Evolutionary conservation across 345 rosid genomes (phyloP).

Genomic region (Orychophragmus violaceus): DNA sequence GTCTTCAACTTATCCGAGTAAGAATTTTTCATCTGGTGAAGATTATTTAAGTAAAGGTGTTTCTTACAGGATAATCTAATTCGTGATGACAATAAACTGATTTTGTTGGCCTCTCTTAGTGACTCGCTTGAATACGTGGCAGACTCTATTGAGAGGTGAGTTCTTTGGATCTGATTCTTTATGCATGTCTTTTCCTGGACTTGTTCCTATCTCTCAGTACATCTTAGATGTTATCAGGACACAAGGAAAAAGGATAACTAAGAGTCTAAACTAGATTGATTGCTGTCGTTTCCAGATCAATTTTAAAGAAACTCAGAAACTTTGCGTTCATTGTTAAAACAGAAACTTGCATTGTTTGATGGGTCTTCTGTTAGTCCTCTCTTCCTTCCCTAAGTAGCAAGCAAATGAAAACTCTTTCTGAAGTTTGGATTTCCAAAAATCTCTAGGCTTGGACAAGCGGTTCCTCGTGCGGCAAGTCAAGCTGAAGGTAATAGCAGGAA

Average conservation of each 20-base stretch:
- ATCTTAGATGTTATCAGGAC: slow-evolving; percentile 13
- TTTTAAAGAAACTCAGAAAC: slow-evolving; percentile 1
- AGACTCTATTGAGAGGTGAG: slow-evolving; percentile 96
- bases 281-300: neutral
- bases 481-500: slow-evolving; percentile 46
- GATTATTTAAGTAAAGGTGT: neutral
- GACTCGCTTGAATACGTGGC: slow-evolving; percentile 97
- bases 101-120: slow-evolving; percentile 91
- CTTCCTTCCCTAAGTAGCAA: neutral
- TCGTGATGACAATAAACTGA: slow-evolving; percentile 86
- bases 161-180: slow-evolving; percentile 13
- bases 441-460: slow-evolving; percentile 67
- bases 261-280: slow-evolving; percentile 9
- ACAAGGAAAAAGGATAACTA: neutral
- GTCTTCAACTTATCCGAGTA: neutral
- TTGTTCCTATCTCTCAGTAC: slow-evolving; percentile 1
- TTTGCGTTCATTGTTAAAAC: slow-evolving; percentile 2
- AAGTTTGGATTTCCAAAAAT: slow-evolving; percentile 15
- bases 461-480: slow-evolving; percentile 44
- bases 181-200: slow-evolving; percentile 5
- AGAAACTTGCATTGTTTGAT: slow-evolving; percentile 12
- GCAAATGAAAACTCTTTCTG: neutral
- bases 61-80: slow-evolving; percentile 82
- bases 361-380: neutral
- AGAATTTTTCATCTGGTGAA: neutral